Conservation (phyloP, 257 asterid species). For the Thymus quinquecostatus region DNA sequence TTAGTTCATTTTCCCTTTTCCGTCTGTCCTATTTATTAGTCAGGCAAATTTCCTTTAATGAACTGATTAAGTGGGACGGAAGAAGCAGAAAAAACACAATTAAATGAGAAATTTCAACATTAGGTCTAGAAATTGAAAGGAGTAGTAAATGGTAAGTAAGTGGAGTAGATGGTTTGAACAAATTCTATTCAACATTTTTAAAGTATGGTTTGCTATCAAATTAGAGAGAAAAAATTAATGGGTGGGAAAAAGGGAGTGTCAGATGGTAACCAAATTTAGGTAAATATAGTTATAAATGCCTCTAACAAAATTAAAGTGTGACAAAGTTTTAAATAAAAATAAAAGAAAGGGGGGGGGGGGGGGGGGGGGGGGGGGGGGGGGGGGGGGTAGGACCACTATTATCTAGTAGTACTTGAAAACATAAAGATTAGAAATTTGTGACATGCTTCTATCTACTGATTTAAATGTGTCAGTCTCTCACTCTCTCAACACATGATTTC, state of each 20-base stretch:
- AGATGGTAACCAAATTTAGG: slow-evolving; percentile 7
- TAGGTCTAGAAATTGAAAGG: too few species aligned
- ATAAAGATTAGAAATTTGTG: slow-evolving; percentile 37
- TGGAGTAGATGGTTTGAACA: too few species aligned
- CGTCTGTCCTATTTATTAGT: too few species aligned
- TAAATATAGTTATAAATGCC: slow-evolving; percentile 6
- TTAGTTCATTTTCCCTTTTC: too few species aligned
- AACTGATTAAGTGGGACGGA: too few species aligned
- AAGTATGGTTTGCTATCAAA: slow-evolving; percentile 2
- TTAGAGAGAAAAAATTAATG: neutral
- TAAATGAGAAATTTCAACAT: too few species aligned
- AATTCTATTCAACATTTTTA: neutral
- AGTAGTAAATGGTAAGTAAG: too few species aligned
- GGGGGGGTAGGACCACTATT: slow-evolving; percentile 37
- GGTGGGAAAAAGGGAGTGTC: slow-evolving; percentile 10
- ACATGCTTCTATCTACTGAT: slow-evolving; percentile 42
- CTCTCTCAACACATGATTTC: slow-evolving; percentile 44
- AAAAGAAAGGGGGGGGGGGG: slow-evolving; percentile 18
- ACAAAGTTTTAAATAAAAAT: neutral
- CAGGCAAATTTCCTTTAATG: too few species aligned
- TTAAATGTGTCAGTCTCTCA: slow-evolving; percentile 38
- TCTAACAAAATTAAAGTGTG: slow-evolving; percentile 22
- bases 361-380: slow-evolving; percentile 28
- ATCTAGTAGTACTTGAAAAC: slow-evolving; percentile 31
- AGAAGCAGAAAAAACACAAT: too few species aligned